These are phyloP conservation scores for Populus alba DNA, from an alignment of 345 rosid genomes.

Conservation along the genomic window DNA sequence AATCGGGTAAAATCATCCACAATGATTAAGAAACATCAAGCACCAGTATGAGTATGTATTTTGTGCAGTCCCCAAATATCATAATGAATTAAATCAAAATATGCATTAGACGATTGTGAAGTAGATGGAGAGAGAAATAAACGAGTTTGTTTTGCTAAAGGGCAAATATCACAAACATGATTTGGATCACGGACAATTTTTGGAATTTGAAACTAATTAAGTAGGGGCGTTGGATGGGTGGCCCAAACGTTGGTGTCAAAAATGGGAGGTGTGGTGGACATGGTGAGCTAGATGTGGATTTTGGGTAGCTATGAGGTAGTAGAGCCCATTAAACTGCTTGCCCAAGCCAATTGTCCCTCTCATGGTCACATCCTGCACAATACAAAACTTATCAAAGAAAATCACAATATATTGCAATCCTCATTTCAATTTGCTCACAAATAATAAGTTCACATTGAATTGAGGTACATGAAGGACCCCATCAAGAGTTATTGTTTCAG, in stretches of 20 bases:
- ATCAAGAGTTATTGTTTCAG: background rate
- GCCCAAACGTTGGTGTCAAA: constrained; percentile 8
- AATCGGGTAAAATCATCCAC: constrained; percentile 7
- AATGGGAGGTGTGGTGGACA: background rate
- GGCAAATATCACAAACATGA: constrained; percentile 3
- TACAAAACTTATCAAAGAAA: background rate
- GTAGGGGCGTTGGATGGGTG: background rate
- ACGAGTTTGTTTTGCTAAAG: background rate
- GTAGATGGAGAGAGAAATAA: background rate
- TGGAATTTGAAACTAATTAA: background rate
- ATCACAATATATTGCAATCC: background rate
- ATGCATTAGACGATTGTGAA: background rate
- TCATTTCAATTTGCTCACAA: constrained; percentile 1
- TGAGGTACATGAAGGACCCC: background rate
- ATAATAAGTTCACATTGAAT: constrained; percentile 14
- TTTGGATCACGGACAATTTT: background rate
- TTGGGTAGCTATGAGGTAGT: background rate
- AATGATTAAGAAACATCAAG: background rate
- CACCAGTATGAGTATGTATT: background rate
- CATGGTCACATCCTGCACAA: constrained; percentile 1
- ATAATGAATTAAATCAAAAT: constrained; percentile 14
- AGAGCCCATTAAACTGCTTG: background rate
- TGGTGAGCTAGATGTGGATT: background rate
- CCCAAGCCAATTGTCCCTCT: constrained; percentile 15
- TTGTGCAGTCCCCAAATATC: background rate